Conservation (phyloP, 306 rosid species). For the Herpetospermum pedunculosum region DNA sequence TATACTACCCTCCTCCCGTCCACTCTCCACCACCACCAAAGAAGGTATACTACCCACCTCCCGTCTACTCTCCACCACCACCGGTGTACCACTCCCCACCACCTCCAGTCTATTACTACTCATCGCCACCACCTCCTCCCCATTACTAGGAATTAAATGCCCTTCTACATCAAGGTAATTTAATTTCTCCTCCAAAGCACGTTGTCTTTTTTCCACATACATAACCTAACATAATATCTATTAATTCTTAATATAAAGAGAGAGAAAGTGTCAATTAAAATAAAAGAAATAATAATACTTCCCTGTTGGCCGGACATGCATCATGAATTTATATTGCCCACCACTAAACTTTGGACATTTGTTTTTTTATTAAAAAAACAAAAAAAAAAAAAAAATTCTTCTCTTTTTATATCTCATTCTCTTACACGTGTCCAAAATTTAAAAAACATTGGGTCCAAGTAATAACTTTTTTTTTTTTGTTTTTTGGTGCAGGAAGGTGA, state of each 20-base stretch:
- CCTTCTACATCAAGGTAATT: neutral
- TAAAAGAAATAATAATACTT: neutral
- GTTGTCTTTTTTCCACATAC: neutral
- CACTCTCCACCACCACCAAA: neutral
- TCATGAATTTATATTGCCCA: neutral
- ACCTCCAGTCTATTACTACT: neutral
- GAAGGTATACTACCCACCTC: neutral
- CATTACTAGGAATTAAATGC: neutral
- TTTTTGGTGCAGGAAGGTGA: neutral
- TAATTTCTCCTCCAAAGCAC: neutral
- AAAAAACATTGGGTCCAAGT: too few species aligned
- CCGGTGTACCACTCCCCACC: neutral
- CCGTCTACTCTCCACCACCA: conserved; percentile 1
- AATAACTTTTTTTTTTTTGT: neutral
- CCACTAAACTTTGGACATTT: neutral
- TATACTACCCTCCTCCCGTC: neutral
- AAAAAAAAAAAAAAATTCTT: too few species aligned
- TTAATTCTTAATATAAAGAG: neutral
- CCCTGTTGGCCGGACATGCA: too few species aligned
- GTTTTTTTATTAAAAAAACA: too few species aligned
- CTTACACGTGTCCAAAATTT: too few species aligned
- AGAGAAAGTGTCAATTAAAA: neutral
- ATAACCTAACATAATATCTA: neutral
- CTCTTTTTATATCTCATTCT: too few species aligned
- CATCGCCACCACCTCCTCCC: conserved; percentile 14